Percentiles rank a stretch among this genome's conserved stretches.
Conservation (phyloP, 768 basidiomycete species). For the Tylopilus cervinicoccineus region DNA sequence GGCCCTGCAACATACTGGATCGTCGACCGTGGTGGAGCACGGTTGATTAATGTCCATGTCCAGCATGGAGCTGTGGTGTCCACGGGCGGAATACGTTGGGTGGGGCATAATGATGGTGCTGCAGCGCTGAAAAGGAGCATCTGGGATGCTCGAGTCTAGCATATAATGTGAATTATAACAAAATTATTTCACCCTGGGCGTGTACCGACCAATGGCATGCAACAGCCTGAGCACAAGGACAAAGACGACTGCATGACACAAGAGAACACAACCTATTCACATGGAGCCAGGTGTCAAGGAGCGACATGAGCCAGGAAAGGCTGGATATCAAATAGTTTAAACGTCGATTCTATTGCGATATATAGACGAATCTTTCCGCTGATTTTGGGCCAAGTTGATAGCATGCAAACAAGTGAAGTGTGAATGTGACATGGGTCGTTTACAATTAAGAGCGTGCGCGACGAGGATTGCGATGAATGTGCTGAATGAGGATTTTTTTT, state of each 20-base stretch:
- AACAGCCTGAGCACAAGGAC: not conserved
- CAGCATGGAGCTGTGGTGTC: not conserved
- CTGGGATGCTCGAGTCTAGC: constrained; percentile 9
- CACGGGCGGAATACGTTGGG: not conserved
- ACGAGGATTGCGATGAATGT: constrained; percentile 4
- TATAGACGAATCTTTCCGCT: constrained; percentile 21
- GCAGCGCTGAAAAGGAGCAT: not conserved
- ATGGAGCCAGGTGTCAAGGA: constrained; percentile 9
- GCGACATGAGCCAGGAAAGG: constrained; percentile 9
- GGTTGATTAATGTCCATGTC: too few relatives aligned
- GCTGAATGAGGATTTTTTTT: constrained; percentile 3
- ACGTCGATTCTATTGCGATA: constrained; percentile 18
- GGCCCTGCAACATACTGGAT: too few relatives aligned
- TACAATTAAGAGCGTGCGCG: constrained; percentile 10
- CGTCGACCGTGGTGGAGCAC: too few relatives aligned
- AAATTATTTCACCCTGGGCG: constrained; percentile 13
- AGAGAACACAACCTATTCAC: constrained; percentile 16
- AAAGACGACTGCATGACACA: constrained; percentile 10
- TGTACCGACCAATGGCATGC: constrained; percentile 11
- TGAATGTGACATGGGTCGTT: constrained; percentile 3
- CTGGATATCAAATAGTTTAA: constrained; percentile 24
- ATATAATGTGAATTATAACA: constrained; percentile 25
- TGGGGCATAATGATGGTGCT: not conserved
- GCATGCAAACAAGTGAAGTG: constrained; percentile 8
- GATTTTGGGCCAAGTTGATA: constrained; percentile 9